phyloP scores from a whole-genome alignment of 169 alveolate genomes.

The Plasmodium chabaudi region DNA sequence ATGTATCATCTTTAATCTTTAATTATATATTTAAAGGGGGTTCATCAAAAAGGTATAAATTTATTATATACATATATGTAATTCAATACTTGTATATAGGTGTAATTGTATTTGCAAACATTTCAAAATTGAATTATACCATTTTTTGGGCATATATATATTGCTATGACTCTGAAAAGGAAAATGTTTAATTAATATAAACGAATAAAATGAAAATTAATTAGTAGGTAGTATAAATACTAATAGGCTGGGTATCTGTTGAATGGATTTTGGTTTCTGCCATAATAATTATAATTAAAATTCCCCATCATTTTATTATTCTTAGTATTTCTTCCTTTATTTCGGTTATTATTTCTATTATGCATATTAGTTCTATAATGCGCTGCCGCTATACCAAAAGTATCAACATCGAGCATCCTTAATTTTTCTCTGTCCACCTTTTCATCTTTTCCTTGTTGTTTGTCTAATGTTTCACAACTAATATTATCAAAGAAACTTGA shows the following conservation, averaged over 20 bases:
- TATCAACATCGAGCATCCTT: conserved; percentile 84
- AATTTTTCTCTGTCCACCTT: conserved; percentile 82
- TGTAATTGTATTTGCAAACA: background rate
- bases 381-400: conserved; percentile 85
- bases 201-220: conserved; percentile 13
- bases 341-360: conserved; percentile 75
- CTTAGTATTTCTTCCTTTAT: conserved; percentile 36
- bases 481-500: conserved; percentile 86
- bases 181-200: conserved; percentile 36
- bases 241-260: conserved; percentile 71
- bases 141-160: conserved; percentile 1
- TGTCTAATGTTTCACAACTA: conserved; percentile 73
- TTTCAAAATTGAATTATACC: background rate
- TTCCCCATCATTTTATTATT: conserved; percentile 45
- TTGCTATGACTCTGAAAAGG: conserved; percentile 6
- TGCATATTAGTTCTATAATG: conserved; percentile 76
- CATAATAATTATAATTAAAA: conserved; percentile 56
- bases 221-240: background rate
- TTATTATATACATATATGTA: background rate
- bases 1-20: background rate
- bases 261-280: conserved; percentile 65
- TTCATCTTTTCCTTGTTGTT: conserved; percentile 75
- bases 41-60: background rate
- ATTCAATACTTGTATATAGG: background rate
- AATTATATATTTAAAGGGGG: background rate